These are phyloP conservation scores for Aquilaria malaccensis DNA, from an alignment of 345 rosid genomes.

Conservation along the genomic window DNA sequence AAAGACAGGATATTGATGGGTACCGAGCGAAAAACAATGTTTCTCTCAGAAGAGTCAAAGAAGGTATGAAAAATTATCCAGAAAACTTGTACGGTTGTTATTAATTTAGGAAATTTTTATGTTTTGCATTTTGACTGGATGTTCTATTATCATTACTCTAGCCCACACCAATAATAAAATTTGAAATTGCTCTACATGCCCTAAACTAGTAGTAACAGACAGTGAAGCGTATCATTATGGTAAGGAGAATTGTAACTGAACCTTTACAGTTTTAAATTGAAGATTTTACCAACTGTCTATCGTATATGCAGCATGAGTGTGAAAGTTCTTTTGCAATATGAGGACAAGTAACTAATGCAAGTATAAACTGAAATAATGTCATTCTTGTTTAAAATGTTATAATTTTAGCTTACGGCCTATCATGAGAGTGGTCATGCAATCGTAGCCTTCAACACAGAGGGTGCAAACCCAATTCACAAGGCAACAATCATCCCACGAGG, in stretches of 20 bases:
- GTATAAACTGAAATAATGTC: neutral
- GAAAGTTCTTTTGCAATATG: too few species aligned
- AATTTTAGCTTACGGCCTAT: slow-evolving; percentile 84
- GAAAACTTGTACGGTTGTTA: neutral
- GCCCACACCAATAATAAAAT: too few species aligned
- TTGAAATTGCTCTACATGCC: too few species aligned
- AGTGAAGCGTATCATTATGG: too few species aligned
- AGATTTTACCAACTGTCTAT: too few species aligned
- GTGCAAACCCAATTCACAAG: slow-evolving; percentile 97
- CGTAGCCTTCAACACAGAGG: slow-evolving; percentile 80
- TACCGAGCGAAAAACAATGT: slow-evolving; percentile 95
- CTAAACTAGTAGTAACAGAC: too few species aligned
- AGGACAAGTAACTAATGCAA: too few species aligned
- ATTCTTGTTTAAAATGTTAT: slow-evolving; percentile 7
- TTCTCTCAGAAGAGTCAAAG: slow-evolving; percentile 90
- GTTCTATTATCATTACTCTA: neutral
- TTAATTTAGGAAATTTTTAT: neutral
- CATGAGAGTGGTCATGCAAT: slow-evolving; percentile 99
- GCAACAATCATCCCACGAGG: slow-evolving; percentile 99
- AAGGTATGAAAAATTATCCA: slow-evolving; percentile 45
- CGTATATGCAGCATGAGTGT: too few species aligned
- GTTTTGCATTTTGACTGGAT: neutral
- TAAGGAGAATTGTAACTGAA: too few species aligned
- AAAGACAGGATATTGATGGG: slow-evolving; percentile 96
- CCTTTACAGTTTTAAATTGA: too few species aligned